phyloP scores from a whole-genome alignment of 305 asterid genomes.

The Plantago lanceolata region DNA sequence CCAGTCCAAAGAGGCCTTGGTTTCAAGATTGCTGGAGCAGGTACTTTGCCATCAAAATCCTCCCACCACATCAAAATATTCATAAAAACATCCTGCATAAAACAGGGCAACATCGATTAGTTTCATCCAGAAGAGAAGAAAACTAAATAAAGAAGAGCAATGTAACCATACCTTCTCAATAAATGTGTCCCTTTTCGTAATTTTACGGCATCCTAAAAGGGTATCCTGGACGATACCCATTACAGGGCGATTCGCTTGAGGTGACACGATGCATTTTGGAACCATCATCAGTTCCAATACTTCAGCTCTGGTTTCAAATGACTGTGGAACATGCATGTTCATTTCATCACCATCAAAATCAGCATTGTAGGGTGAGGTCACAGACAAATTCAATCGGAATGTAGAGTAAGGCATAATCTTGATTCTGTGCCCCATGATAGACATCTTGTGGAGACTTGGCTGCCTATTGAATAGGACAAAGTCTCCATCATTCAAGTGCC shows the following conservation, averaged over 20 bases:
- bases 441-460: slow-evolving; percentile 98
- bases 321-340: slow-evolving; percentile 99
- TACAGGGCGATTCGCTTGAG: slow-evolving; percentile 93
- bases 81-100: slow-evolving; percentile 91
- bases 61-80: slow-evolving; percentile 99
- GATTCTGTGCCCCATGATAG: slow-evolving; percentile 97
- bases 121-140: not conserved
- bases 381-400: slow-evolving; percentile 88
- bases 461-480: slow-evolving; percentile 93
- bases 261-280: slow-evolving; percentile 93
- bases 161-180: slow-evolving; percentile 68
- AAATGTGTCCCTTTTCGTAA: slow-evolving; percentile 92
- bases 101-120: slow-evolving; percentile 10
- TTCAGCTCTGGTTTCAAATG: slow-evolving; percentile 98
- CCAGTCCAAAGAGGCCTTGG: slow-evolving; percentile 99
- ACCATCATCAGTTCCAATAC: slow-evolving; percentile 98
- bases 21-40: slow-evolving; percentile 91
- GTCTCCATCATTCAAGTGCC: slow-evolving; percentile 97
- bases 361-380: slow-evolving; percentile 98
- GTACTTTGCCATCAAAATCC: slow-evolving; percentile 97
- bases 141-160: not conserved
- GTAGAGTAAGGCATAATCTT: slow-evolving; percentile 99
- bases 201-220: slow-evolving; percentile 91
- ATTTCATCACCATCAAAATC: slow-evolving; percentile 99
- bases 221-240: slow-evolving; percentile 99